Base-by-base conservation (phyloP, 345 rosid genomes). In the Hibiscus mutabilis region DNA sequence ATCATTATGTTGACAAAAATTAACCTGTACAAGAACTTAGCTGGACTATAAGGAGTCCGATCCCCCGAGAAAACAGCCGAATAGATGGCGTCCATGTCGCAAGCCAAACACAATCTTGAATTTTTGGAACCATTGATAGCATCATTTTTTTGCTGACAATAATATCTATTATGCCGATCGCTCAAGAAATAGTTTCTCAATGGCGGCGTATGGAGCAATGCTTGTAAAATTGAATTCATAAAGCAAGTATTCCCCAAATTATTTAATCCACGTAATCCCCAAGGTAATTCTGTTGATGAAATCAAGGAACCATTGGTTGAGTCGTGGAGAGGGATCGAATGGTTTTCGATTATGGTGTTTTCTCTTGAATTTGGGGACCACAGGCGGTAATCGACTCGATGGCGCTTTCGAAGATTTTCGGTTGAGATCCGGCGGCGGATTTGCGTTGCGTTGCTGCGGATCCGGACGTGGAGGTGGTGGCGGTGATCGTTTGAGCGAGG, bases 151-250 rank as follows among this genome's bases (percentile, higher is more conserved):
- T 76, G 78, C 75, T 79, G 85, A 31, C 89, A 87, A 52, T 74
- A 79, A 60, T 82, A 79, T 44, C 85, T 72, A 46, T 83, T 83
- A 65, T 83, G 91, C 63, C 79, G 73, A 73, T 85, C 89, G 69
- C 91, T 85, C 40, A 85, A 71, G 70, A 87, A 87, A 71, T 87
- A 87, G 66, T 82, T 82, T 55, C 87, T 33, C 63, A 87, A 68
- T 4, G 87, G 91, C 68, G 89, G 87, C 25, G 89, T 82, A 65
- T 83, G 91, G 6, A 87, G 82, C 76, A 85, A 77, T 49, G 87
- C 89, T 76, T 87, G 89, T 44, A 87, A 75, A n/a, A 87, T 85
- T n/a, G 89, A 87, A 66, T 83, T 87, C 91, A 87, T 87, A 64
- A 85, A 87, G 55, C 89, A 87, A 0, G 91, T 87, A 58, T 83